phyloP scores from a whole-genome alignment of 441 rosid species.

The Breynia disticha region DNA sequence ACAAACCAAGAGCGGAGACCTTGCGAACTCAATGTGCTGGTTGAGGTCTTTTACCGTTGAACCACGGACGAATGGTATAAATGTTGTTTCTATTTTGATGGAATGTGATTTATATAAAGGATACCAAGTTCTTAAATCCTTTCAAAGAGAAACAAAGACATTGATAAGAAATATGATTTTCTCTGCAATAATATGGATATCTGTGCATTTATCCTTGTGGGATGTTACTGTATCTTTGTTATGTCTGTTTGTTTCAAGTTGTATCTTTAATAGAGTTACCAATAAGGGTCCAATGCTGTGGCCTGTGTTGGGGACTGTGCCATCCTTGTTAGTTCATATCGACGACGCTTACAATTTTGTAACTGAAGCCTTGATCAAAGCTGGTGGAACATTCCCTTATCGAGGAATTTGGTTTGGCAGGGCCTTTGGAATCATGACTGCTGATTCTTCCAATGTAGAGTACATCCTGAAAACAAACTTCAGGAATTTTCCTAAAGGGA shows the following conservation, averaged over 20 bases:
- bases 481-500: conserved; percentile 65
- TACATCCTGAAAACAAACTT: conserved; percentile 58
- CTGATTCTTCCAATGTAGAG: conserved; percentile 47
- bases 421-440: conserved; percentile 41
- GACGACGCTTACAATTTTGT: conserved; percentile 31
- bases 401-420: conserved; percentile 52
- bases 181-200: conserved; percentile 19
- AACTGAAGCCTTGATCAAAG: conserved; percentile 31
- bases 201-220: conserved; percentile 22
- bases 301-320: conserved; percentile 60
- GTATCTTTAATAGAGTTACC: conserved; percentile 35
- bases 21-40: too few species aligned
- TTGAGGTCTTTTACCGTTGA: too few species aligned
- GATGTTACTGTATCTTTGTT: conserved; percentile 36
- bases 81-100: too few species aligned
- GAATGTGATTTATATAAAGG: too few species aligned
- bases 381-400: conserved; percentile 42
- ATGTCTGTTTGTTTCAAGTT: conserved; percentile 40
- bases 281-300: conserved; percentile 52
- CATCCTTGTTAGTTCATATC: conserved; percentile 21
- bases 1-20: too few species aligned
- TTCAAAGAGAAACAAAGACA: not conserved
- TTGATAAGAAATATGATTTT: conserved; percentile 7
- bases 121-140: not conserved
- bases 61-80: too few species aligned